phyloP scores from a whole-genome alignment of 768 basidiomycete species.

The Royoungia palumana region DNA sequence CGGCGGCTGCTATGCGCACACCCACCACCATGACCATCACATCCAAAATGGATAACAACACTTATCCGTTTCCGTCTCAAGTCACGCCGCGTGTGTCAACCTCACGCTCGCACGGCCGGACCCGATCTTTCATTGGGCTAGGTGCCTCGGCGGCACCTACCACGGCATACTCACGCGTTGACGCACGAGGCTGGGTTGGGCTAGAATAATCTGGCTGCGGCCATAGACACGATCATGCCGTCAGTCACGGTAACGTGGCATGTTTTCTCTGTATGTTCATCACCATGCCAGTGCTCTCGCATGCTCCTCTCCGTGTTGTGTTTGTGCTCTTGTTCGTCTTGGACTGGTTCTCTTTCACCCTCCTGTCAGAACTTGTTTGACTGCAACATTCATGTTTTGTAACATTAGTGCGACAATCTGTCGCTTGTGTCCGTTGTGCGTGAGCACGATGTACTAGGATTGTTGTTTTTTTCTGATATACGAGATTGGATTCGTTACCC shows the following conservation, averaged over 20 bases:
- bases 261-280: constrained; percentile 13
- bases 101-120: constrained; percentile 61
- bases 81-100: constrained; percentile 70
- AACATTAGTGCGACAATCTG: constrained; percentile 26
- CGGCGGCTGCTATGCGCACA: constrained; percentile 48
- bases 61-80: constrained; percentile 54
- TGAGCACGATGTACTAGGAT: constrained; percentile 9
- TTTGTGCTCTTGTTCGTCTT: constrained; percentile 21
- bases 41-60: constrained; percentile 47
- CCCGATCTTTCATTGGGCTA: constrained; percentile 71
- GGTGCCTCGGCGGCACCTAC: constrained; percentile 70
- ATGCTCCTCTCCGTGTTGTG: constrained; percentile 23
- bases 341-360: constrained; percentile 8
- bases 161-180: constrained; percentile 78
- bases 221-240: constrained; percentile 4
- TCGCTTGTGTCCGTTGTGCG: constrained; percentile 7
- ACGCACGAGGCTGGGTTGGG: constrained; percentile 77
- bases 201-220: constrained; percentile 34
- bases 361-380: constrained; percentile 16
- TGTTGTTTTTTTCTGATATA: constrained; percentile 8
- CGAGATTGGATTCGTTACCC: constrained; percentile 32
- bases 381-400: constrained; percentile 30
- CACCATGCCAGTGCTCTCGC: constrained; percentile 20
- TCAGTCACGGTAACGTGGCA: constrained; percentile 8
- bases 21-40: constrained; percentile 83